Conservation (phyloP, 331 rosid genomes). For the Malus hybrid region DNA sequence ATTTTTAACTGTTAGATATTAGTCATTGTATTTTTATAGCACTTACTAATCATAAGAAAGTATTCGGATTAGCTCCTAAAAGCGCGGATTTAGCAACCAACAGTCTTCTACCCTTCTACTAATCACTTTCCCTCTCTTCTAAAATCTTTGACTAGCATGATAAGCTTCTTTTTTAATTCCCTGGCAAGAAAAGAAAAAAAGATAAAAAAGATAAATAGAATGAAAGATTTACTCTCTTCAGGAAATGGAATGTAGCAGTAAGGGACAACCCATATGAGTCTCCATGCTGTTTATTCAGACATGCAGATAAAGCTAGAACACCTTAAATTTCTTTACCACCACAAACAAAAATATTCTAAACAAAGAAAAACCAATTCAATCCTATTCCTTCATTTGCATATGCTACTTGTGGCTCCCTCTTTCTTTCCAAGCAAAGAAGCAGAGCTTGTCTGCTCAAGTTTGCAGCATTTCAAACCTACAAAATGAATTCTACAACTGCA, state of each 20-base stretch:
- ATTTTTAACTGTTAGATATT: too few relatives aligned
- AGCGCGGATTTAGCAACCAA: background rate
- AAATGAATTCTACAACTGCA: slow-evolving; percentile 31
- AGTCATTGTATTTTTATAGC: background rate
- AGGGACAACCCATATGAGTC: slow-evolving; percentile 50
- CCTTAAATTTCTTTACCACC: slow-evolving; percentile 6
- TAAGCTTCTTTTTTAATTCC: background rate
- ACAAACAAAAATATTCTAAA: slow-evolving; percentile 13
- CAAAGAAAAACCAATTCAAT: background rate
- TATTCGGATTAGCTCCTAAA: background rate
- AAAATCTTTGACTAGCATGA: background rate
- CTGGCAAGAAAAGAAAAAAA: too few relatives aligned
- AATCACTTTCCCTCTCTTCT: background rate
- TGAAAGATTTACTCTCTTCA: background rate
- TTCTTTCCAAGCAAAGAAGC: slow-evolving; percentile 25
- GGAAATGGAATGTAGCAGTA: background rate
- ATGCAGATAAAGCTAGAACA: slow-evolving; percentile 3
- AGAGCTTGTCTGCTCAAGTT: slow-evolving; percentile 22
- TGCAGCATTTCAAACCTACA: slow-evolving; percentile 29
- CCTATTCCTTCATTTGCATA: slow-evolving; percentile 20
- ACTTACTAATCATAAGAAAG: background rate
- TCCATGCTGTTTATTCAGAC: slow-evolving; percentile 30
- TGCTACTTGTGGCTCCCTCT: background rate
- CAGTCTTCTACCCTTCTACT: background rate
- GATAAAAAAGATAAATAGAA: background rate